A percentile compares a stretch with the other conserved stretches of the same genome.
Conservation (phyloP, 371 early-diverging fungal species). For the Mucor indicus region DNA sequence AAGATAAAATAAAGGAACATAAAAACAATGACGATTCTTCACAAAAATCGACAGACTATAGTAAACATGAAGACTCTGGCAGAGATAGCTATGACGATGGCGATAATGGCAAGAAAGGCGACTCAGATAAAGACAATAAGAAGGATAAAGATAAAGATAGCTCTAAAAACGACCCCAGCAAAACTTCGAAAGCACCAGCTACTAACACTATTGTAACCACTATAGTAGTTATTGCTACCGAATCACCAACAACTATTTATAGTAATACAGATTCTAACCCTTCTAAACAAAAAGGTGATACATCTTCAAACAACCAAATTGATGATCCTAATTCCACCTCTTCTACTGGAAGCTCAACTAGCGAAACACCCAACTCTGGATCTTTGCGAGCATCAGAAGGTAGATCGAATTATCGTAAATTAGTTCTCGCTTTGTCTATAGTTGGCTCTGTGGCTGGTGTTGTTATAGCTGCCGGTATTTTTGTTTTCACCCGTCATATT, state of each 20-base stretch:
- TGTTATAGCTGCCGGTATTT: not conserved
- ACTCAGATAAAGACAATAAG: not conserved
- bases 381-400: not conserved
- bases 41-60: no score
- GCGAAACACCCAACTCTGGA: not conserved
- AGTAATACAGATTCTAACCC: not conserved
- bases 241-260: conserved; percentile 12
- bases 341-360: not conserved
- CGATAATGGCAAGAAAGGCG: not conserved
- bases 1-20: no score
- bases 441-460: conserved; percentile 13
- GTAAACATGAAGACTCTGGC: not conserved
- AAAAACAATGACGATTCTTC: no score
- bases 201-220: conserved; percentile 12
- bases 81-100: not conserved
- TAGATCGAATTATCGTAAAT: not conserved
- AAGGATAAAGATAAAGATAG: not conserved
- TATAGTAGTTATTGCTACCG: conserved; percentile 11
- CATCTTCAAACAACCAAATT: not conserved
- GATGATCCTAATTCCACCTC: conserved; percentile 3
- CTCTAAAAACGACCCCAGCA: not conserved
- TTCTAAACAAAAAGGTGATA: conserved; percentile 8
- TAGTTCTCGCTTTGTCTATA: conserved; percentile 11
- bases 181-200: not conserved
- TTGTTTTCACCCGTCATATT: conserved; percentile 4